These are phyloP conservation scores for Termitomyces sp. DNA, from an alignment of 768 basidiomycete genomes.

Conservation along the genomic window DNA sequence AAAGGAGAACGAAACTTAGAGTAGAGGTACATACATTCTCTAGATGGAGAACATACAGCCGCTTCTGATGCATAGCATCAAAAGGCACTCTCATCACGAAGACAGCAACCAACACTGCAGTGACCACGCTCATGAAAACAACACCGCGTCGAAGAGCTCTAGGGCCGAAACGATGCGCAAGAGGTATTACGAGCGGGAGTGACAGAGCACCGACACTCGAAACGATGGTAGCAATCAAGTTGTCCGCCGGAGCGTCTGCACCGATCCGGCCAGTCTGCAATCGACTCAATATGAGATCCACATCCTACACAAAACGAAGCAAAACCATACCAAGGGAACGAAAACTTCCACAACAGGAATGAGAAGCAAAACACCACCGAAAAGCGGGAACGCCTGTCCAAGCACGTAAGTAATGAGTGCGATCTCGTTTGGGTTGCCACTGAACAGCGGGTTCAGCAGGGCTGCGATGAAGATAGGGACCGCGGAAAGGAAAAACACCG, in stretches of 20 bases:
- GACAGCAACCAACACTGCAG: constrained; percentile 52
- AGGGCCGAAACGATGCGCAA: constrained; percentile 69
- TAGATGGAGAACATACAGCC: constrained; percentile 78
- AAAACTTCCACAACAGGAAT: constrained; percentile 79
- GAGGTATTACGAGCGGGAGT: constrained; percentile 63
- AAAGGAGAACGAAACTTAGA: neutral
- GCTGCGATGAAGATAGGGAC: constrained; percentile 57
- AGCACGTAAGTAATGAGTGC: constrained; percentile 65
- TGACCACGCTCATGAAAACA: constrained; percentile 43
- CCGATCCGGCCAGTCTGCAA: constrained; percentile 79
- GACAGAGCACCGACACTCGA: constrained; percentile 54
- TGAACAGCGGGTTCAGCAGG: constrained; percentile 45
- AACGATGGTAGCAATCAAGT: constrained; percentile 82
- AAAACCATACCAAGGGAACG: constrained; percentile 69
- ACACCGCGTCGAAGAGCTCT: constrained; percentile 36
- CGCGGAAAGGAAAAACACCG: constrained; percentile 65
- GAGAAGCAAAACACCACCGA: constrained; percentile 57
- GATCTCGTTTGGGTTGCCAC: constrained; percentile 33
- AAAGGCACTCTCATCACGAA: constrained; percentile 67
- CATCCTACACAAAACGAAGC: neutral
- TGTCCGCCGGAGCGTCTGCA: constrained; percentile 80
- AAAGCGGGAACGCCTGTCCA: constrained; percentile 53
- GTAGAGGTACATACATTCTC: constrained; percentile 66
- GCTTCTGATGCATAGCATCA: constrained; percentile 83
- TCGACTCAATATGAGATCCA: neutral